Evolutionary conservation across 2,329 filamentous ascomycete species (phyloP).

Genomic region (Alternaria atra): DNA sequence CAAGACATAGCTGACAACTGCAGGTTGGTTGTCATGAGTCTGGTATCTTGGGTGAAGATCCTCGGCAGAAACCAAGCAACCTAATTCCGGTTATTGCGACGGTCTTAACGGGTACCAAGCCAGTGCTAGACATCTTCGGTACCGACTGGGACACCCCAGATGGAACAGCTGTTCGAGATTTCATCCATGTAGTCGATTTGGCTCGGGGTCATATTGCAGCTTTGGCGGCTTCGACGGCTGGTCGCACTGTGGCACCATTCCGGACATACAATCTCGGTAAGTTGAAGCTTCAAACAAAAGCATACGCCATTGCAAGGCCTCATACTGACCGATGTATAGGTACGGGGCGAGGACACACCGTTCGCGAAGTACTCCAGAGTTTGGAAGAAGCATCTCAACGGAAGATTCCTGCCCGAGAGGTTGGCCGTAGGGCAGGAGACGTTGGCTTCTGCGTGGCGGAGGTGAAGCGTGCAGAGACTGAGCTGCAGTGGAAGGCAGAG

Average conservation of each 20-base stretch:
- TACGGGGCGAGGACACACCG: conserved; percentile 54
- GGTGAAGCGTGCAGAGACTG: conserved; percentile 49
- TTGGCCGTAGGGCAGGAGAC: conserved; percentile 53
- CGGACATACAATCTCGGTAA: conserved; percentile 53
- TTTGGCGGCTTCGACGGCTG: conserved; percentile 52
- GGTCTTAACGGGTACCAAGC: conserved; percentile 65
- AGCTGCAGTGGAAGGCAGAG: conserved; percentile 52
- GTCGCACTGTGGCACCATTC: conserved; percentile 46
- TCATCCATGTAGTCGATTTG: conserved; percentile 73
- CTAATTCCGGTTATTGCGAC: conserved; percentile 71
- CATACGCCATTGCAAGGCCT: not conserved
- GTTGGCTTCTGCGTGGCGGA: conserved; percentile 55
- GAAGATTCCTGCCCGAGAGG: conserved; percentile 48
- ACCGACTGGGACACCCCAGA: conserved; percentile 72
- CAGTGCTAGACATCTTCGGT: conserved; percentile 68
- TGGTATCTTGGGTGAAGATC: conserved; percentile 71
- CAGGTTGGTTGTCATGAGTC: conserved; percentile 69
- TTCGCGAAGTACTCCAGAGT: conserved; percentile 54
- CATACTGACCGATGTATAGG: conserved; percentile 37
- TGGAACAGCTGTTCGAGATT: conserved; percentile 72
- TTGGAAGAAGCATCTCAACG: conserved; percentile 49
- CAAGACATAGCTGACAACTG: conserved; percentile 13
- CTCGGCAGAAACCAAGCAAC: conserved; percentile 68
- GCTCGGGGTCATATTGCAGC: conserved; percentile 71
- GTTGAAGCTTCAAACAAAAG: not conserved